Evolutionary conservation across 345 rosid species (phyloP).

Genomic region (Eucalyptus albens): DNA sequence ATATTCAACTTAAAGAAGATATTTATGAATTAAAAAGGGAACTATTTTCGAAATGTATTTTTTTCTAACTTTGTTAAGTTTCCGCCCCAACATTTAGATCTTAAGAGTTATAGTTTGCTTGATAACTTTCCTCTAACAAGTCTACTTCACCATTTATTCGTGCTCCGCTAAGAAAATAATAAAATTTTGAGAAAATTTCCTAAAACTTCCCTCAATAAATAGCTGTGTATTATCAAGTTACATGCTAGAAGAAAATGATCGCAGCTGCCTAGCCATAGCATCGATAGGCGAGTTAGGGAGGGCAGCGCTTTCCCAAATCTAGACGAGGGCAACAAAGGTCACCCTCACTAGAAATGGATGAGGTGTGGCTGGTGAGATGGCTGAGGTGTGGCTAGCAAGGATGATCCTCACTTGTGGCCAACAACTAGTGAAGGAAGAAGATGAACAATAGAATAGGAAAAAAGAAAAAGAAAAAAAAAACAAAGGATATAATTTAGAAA

Average conservation of each 20-base stretch:
- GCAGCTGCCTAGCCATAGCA: neutral
- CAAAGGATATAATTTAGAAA: no score
- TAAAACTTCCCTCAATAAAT: neutral
- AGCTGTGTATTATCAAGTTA: neutral
- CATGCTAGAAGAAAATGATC: neutral
- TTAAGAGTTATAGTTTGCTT: neutral
- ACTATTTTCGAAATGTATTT: neutral
- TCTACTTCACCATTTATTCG: neutral
- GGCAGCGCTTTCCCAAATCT: neutral
- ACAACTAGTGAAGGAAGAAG: neutral
- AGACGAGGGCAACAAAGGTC: neutral
- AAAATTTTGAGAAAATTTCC: neutral
- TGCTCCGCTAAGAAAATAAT: neutral
- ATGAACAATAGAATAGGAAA: neutral
- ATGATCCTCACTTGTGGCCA: neutral
- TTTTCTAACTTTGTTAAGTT: neutral
- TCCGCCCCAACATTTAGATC: neutral
- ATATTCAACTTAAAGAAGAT: neutral
- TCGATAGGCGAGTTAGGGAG: neutral
- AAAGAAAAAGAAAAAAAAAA: accelerated
- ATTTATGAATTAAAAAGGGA: neutral
- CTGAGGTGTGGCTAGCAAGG: neutral
- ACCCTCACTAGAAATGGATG: neutral
- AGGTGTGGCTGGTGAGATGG: no score
- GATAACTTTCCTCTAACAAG: neutral